A percentile compares a stretch with the other conserved stretches of the same genome.
Conservation (phyloP, 2,329 filamentous ascomycete genomes). For the Penicillium sp. region DNA sequence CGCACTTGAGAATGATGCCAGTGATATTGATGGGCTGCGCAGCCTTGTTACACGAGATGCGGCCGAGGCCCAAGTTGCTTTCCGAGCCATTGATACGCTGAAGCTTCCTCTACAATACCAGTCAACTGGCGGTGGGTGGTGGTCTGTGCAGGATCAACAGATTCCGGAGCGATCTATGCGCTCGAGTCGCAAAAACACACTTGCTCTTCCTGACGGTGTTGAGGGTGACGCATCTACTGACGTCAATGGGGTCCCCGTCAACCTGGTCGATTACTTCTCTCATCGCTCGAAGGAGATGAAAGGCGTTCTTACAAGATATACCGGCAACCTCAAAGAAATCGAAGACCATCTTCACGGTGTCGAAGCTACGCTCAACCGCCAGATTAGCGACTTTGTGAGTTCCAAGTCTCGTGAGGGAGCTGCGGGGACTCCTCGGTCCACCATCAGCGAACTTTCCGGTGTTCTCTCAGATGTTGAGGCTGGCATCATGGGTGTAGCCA, state of each 20-base stretch:
- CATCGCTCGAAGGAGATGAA: conserved; percentile 55
- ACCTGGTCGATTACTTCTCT: conserved; percentile 57
- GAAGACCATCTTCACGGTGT: conserved; percentile 57
- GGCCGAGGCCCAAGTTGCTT: conserved; percentile 61
- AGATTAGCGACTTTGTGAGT: conserved; percentile 49
- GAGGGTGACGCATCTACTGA: conserved; percentile 34
- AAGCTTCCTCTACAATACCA: conserved; percentile 60
- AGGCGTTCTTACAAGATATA: conserved; percentile 49
- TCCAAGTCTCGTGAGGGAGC: conserved; percentile 35
- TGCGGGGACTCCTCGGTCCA: conserved; percentile 39
- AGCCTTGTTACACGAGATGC: conserved; percentile 56
- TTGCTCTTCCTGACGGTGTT: conserved; percentile 42
- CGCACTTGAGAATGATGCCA: conserved; percentile 55
- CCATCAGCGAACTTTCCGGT: conserved; percentile 43
- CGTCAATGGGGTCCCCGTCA: conserved; percentile 47
- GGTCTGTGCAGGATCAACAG: conserved; percentile 34
- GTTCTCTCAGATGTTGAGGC: conserved; percentile 58
- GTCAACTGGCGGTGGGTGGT: conserved; percentile 39
- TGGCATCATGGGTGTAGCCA: conserved; percentile 55
- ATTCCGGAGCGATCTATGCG: conserved; percentile 33
- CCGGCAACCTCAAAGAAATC: conserved; percentile 54
- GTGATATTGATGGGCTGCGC: conserved; percentile 51
- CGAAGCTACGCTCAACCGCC: conserved; percentile 52
- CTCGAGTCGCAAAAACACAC: conserved; percentile 36
- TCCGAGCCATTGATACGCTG: conserved; percentile 65